Evolutionary conservation across 2,329 filamentous ascomycete species (phyloP).

Genomic region (Sporothrix sp.): DNA sequence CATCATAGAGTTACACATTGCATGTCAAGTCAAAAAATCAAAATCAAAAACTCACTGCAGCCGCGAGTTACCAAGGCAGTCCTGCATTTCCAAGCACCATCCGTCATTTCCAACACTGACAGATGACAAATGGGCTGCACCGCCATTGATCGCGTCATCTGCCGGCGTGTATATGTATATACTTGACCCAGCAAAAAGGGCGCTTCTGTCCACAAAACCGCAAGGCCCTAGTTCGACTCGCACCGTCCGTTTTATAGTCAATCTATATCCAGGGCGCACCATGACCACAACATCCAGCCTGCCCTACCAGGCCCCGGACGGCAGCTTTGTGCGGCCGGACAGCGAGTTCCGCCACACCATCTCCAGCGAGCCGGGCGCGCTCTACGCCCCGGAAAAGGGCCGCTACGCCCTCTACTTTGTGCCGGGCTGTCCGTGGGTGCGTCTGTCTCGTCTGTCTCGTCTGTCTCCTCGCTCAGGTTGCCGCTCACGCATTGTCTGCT

Average conservation of each 20-base stretch:
- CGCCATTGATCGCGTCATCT: background rate
- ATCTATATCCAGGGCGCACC: too few species aligned
- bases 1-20: too few species aligned
- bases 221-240: too few species aligned
- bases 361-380: slow-evolving; percentile 38
- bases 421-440: slow-evolving; percentile 54
- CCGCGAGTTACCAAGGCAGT: background rate
- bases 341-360: slow-evolving; percentile 47
- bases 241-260: too few species aligned
- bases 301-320: slow-evolving; percentile 20
- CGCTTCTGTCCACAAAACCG: too few species aligned
- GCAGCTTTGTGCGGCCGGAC: slow-evolving; percentile 42
- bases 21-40: too few species aligned
- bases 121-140: background rate
- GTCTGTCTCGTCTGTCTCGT: background rate
- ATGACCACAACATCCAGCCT: too few species aligned
- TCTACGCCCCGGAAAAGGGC: slow-evolving; percentile 48
- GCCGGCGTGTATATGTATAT: too few species aligned
- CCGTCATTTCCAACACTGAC: background rate
- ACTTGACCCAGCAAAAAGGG: too few species aligned
- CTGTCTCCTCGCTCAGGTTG: background rate
- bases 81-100: background rate
- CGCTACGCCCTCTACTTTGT: slow-evolving; percentile 55
- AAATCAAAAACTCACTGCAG: too few species aligned
- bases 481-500: background rate